Percentiles rank a stretch among this genome's conserved stretches.
phyloP scores from a whole-genome alignment of 2,329 filamentous ascomycete species.

The Chrysoporthe puriensis region DNA sequence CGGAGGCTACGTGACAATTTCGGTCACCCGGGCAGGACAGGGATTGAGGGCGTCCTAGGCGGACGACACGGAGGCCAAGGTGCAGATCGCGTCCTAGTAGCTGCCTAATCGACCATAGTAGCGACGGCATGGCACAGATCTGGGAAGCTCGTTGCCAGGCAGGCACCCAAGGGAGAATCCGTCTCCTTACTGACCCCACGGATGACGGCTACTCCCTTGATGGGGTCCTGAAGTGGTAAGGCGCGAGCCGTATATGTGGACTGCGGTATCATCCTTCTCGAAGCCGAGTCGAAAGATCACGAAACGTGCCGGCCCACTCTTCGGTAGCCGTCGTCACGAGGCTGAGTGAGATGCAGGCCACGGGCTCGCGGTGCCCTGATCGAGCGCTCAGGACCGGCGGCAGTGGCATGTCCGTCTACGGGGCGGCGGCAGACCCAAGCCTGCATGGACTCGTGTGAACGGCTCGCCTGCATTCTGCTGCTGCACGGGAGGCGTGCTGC shows the following conservation, averaged over 20 bases:
- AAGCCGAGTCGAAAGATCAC: neutral
- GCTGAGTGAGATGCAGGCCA: neutral
- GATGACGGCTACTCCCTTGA: neutral
- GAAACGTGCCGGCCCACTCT: conserved; percentile 4
- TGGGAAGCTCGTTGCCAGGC: conserved; percentile 12
- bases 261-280: neutral
- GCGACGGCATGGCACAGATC: conserved; percentile 5
- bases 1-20: conserved; percentile 3
- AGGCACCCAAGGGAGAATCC: neutral
- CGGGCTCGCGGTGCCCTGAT: neutral
- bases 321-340: neutral
- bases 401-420: neutral
- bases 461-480: conserved; percentile 2
- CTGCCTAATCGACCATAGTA: conserved; percentile 11
- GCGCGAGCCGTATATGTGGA: conserved; percentile 4
- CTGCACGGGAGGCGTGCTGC: conserved; percentile 3
- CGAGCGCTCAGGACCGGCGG: neutral
- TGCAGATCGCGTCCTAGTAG: conserved; percentile 9
- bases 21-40: conserved; percentile 10
- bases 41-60: neutral
- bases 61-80: neutral
- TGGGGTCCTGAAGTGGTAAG: neutral
- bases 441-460: neutral
- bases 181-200: too few species aligned
- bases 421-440: neutral